These are phyloP conservation scores for Rhynchosporium graminicola DNA, from an alignment of 2,329 filamentous ascomycete species.

Conservation along the genomic window DNA sequence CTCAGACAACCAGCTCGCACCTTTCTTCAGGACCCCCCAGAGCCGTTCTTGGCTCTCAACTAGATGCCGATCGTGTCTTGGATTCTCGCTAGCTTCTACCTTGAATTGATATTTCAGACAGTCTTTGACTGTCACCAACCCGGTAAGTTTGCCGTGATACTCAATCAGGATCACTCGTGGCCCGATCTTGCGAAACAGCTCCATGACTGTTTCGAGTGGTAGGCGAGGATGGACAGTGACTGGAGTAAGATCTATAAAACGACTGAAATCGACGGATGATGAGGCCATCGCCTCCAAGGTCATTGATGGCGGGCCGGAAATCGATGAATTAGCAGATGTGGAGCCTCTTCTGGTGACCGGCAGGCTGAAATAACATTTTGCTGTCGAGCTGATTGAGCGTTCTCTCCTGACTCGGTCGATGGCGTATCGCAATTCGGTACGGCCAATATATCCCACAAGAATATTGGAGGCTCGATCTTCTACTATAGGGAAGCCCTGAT, in stretches of 20 bases:
- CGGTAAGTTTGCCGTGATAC: slow-evolving; percentile 78
- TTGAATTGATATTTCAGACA: slow-evolving; percentile 98
- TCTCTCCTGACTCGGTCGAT: slow-evolving; percentile 77
- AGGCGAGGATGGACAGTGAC: slow-evolving; percentile 89
- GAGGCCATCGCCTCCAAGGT: slow-evolving; percentile 62
- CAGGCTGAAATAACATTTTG: slow-evolving; percentile 73
- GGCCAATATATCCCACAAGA: slow-evolving; percentile 87
- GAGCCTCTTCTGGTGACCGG: slow-evolving; percentile 42
- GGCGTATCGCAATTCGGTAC: slow-evolving; percentile 88
- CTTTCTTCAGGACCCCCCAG: slow-evolving; percentile 58
- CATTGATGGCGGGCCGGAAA: slow-evolving; percentile 45
- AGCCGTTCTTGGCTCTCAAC: slow-evolving; percentile 64
- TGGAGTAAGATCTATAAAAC: slow-evolving; percentile 86
- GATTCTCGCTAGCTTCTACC: slow-evolving; percentile 81
- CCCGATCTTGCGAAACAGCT: slow-evolving; percentile 97
- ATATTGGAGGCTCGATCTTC: slow-evolving; percentile 70
- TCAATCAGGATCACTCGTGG: slow-evolving; percentile 92
- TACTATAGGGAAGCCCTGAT: slow-evolving; percentile 91
- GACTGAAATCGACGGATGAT: slow-evolving; percentile 74
- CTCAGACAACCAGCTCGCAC: slow-evolving; percentile 60
- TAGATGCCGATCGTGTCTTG: slow-evolving; percentile 55
- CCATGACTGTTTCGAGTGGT: slow-evolving; percentile 95
- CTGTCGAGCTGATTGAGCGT: slow-evolving; percentile 62
- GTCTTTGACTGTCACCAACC: slow-evolving; percentile 94
- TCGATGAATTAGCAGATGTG: slow-evolving; percentile 30